Evolutionary conservation across 768 basidiomycete species (phyloP), one percentile per base, ranked within the genome.

Genomic region (Symmetrospora coprosmae): DNA sequence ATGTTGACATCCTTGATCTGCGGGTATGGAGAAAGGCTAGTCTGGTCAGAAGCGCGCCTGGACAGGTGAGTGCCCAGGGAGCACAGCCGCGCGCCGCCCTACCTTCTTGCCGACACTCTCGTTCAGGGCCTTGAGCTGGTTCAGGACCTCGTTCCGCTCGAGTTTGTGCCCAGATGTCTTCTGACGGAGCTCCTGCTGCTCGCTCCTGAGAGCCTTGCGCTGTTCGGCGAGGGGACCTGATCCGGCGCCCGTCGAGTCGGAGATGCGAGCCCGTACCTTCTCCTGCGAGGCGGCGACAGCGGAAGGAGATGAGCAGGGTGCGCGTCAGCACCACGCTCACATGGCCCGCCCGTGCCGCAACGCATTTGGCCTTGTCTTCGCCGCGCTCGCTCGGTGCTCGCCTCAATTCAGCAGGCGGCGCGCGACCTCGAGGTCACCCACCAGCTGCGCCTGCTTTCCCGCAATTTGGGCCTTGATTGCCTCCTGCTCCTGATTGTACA

Each of bases 1-100:
- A 83, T 77, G 71, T 94, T 83, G 64, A 94, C 76, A 69, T 88
- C 89, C 74, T 90, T 89, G 68, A 83, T 79, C 87, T 92, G 62
- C 8, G 14, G 23, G 2, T 7, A 28, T 23, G 37, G 17, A 34
- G 50, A 19, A 17, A 51, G 14, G 11, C 50, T 16, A 28, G 14
- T 5, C 11, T 14, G 37, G 8, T 19, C 27, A 30, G 25, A 17
- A 41, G 8, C 19, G 2, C 19, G 3, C 23, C 9, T 17, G 16
- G 11, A 37, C n/a, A n/a, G n/a, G n/a, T 19, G 9, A 16, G n/a
- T n/a, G n/a, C n/a, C n/a, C n/a, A n/a, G n/a, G n/a, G n/a, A n/a
- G n/a, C n/a, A n/a, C n/a, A n/a, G n/a, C n/a, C n/a, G n/a, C n/a
- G 9, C 14, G n/a, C 21, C 35, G 17, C 58, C 72, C 28, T 17